Base-by-base conservation (phyloP, 805 yeast genomes). In the Suhomyces vadensis region DNA sequence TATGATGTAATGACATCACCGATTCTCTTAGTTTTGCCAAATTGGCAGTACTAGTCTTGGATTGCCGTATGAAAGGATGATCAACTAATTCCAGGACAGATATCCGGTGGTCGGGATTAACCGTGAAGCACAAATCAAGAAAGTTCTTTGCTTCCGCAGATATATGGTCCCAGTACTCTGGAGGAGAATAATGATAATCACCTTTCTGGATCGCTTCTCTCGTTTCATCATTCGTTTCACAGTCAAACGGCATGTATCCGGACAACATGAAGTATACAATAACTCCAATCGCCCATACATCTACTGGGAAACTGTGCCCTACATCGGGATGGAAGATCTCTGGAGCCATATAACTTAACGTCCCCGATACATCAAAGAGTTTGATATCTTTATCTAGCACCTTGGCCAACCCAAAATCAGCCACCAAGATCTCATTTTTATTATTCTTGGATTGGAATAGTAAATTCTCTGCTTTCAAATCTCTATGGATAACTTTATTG, bases 241-340 rank as follows among this genome's bases (percentile, higher is more conserved):
- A 79, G 54, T 85, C 91, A 60, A 85, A 85, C 1, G 92, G 92
- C 64, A 85, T 79, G 57, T 83, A 85, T 2, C 91, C 91, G 48
- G 85, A 75, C 11, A 82, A 71, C 75, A 84, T 75, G 53, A 85
- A 84, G 58, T 84, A 85, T 1, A 83, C 74, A 25, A 83, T 67
- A 2, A 85, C 89, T 2, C 91, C 92, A 21, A 85, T 68, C 0
- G 91, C 85, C 92, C 92, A 85, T 24, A 85, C 71, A 56, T 85
- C 92, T 2, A 84, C 83, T 2, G 78, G 74, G 49, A 65, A 71
- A 20, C 77, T 77, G 52, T 84, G 85, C n/a, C 81, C 80, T 31
- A 65, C 58, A 39, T 75, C 67, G 11, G 67, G 60, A 43, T 78
- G 68, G 31, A 85, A 72, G 39, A 64, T 60, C 56, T 85, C 91